phyloP scores from a whole-genome alignment of 2,329 filamentous ascomycete genomes.

The Alternaria novae-zelandiae region DNA sequence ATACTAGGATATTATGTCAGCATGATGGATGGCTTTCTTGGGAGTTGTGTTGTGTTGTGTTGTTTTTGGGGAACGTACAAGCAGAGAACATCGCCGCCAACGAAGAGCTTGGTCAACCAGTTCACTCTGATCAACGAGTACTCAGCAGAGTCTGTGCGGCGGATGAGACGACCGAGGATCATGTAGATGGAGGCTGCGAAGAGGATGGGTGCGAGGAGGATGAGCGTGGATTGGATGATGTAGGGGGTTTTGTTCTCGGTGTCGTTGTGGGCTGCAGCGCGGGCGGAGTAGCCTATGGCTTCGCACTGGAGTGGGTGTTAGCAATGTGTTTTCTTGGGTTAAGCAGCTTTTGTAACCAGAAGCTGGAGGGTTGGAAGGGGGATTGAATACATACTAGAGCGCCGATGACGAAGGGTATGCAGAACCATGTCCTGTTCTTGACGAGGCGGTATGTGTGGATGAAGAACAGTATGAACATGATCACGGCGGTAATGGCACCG shows the following conservation, averaged over 20 bases:
- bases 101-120: conserved; percentile 63
- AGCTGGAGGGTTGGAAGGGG: conserved; percentile 44
- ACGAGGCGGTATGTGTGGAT: conserved; percentile 54
- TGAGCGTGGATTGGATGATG: conserved; percentile 49
- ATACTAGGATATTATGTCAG: conserved; percentile 17
- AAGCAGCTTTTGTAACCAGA: not conserved
- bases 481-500: conserved; percentile 55
- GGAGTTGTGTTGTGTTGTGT: not conserved
- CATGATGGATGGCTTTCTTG: not conserved
- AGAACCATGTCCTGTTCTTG: conserved; percentile 58
- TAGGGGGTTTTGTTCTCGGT: conserved; percentile 39
- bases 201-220: conserved; percentile 49
- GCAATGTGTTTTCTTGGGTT: not conserved
- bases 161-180: conserved; percentile 53
- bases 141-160: conserved; percentile 49
- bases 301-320: conserved; percentile 37
- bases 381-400: conserved; percentile 37
- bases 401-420: conserved; percentile 57
- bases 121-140: conserved; percentile 52
- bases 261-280: conserved; percentile 46
- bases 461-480: conserved; percentile 55
- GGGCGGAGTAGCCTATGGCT: conserved; percentile 49
- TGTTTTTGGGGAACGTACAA: conserved; percentile 44
- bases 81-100: conserved; percentile 60
- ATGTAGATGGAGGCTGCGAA: conserved; percentile 58